These are phyloP conservation scores for Anthostomella pinea DNA, from an alignment of 2,329 filamentous ascomycete species.

Conservation along the genomic window DNA sequence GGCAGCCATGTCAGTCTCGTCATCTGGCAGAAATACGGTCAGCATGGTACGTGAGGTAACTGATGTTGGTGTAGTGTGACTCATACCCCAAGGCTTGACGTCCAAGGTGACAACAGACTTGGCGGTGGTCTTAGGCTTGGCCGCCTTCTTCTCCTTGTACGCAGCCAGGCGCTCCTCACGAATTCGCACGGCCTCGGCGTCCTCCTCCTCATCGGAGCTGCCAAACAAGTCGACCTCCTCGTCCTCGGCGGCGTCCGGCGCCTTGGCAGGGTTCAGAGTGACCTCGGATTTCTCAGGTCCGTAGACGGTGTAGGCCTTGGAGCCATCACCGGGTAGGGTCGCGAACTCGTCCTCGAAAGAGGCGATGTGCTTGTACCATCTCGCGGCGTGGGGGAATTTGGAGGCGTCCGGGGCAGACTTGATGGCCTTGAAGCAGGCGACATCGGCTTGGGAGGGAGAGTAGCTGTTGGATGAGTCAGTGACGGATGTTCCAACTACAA, in stretches of 20 bases:
- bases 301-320: constrained; percentile 85
- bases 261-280: constrained; percentile 82
- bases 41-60: background rate
- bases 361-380: constrained; percentile 99
- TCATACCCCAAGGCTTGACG: constrained; percentile 97
- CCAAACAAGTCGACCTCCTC: constrained; percentile 93
- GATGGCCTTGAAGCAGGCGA: constrained; percentile 89
- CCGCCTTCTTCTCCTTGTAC: constrained; percentile 96
- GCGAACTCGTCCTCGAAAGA: constrained; percentile 91
- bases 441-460: constrained; percentile 88
- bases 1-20: constrained; percentile 87
- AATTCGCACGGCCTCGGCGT: constrained; percentile 77
- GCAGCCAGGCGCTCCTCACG: constrained; percentile 88
- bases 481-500: background rate
- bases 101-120: constrained; percentile 96
- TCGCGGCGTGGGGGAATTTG: constrained; percentile 91
- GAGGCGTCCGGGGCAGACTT: constrained; percentile 68
- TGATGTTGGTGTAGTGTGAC: too few relatives aligned
- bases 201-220: constrained; percentile 90
- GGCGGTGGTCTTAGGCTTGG: constrained; percentile 85
- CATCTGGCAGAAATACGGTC: constrained; percentile 52
- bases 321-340: constrained; percentile 84
- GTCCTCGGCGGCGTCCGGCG: constrained; percentile 67
- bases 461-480: constrained; percentile 37
- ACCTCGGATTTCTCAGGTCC: constrained; percentile 79